These are phyloP conservation scores for Citrus sinensis DNA, from an alignment of 345 rosid species.

Conservation along the genomic window DNA sequence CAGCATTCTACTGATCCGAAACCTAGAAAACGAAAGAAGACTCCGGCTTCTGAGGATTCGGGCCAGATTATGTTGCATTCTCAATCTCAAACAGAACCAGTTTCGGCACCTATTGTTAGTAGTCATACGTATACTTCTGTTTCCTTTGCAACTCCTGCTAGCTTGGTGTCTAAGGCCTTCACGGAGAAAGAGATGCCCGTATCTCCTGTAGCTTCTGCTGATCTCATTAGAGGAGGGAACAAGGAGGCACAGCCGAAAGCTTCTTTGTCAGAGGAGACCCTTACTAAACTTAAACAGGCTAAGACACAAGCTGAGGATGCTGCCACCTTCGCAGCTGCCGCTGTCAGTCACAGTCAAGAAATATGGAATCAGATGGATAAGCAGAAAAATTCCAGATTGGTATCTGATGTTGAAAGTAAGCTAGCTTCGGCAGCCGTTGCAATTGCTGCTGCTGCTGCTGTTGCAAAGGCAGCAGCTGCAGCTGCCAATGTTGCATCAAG, in stretches of 20 bases:
- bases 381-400: constrained; percentile 53
- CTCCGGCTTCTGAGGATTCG: constrained; percentile 41
- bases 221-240: constrained; percentile 35
- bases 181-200: constrained; percentile 41
- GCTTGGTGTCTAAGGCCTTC: constrained; percentile 34
- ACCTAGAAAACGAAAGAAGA: constrained; percentile 81
- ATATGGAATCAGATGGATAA: constrained; percentile 72
- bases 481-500: constrained; percentile 90
- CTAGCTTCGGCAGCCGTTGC: constrained; percentile 90
- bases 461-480: constrained; percentile 97
- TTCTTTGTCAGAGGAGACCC: constrained; percentile 57
- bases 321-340: constrained; percentile 71
- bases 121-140: constrained; percentile 35
- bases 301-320: constrained; percentile 80
- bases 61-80: constrained; percentile 42
- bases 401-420: constrained; percentile 55
- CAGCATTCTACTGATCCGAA: constrained; percentile 54
- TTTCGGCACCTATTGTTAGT: constrained; percentile 37
- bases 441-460: constrained; percentile 85
- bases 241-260: constrained; percentile 36
- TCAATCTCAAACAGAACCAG: constrained; percentile 38
- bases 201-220: constrained; percentile 34
- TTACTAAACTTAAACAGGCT: constrained; percentile 65
- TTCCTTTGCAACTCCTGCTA: constrained; percentile 34
- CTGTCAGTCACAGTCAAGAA: constrained; percentile 61